Percentiles rank a stretch among this genome's conserved stretches.
Evolutionary conservation across 306 rosid genomes (phyloP).

Genomic region (Vigna trinervia): DNA sequence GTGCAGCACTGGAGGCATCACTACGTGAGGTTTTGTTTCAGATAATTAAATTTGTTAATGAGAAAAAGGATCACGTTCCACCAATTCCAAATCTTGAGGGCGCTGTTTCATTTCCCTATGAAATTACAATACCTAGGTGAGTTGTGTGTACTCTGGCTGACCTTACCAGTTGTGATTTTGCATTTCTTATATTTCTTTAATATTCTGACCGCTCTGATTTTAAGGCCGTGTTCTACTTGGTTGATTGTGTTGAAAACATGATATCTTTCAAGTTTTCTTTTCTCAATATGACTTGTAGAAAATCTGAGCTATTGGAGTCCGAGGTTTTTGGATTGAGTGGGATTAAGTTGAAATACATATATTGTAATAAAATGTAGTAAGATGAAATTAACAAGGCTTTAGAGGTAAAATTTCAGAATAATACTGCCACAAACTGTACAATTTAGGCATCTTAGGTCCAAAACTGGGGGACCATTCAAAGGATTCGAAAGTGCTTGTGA

Average conservation of each 20-base stretch:
- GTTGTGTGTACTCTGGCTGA: constrained; percentile 32
- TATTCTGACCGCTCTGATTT: constrained; percentile 13
- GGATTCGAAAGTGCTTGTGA: constrained; percentile 34
- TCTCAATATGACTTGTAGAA: not conserved
- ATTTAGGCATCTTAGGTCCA: constrained; percentile 9
- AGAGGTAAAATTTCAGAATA: constrained; percentile 16
- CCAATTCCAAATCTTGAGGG: constrained; percentile 82
- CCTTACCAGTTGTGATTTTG: constrained; percentile 16
- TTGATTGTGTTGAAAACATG: constrained; percentile 29
- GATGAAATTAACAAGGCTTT: constrained; percentile 5
- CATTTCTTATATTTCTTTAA: constrained; percentile 1
- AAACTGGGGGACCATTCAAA: constrained; percentile 11
- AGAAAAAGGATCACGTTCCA: constrained; percentile 97
- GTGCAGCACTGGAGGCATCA: constrained; percentile 82
- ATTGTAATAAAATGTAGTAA: constrained; percentile 19
- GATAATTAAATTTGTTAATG: constrained; percentile 91
- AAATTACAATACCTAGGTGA: constrained; percentile 89
- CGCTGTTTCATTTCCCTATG: constrained; percentile 80
- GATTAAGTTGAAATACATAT: constrained; percentile 15
- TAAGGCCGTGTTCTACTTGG: constrained; percentile 18
- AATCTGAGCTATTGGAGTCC: constrained; percentile 5
- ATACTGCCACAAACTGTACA: constrained; percentile 1
- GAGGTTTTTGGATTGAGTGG: constrained; percentile 15
- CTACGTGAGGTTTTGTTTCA: constrained; percentile 92
- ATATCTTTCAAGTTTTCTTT: not conserved